Percentiles rank a stretch among this genome's conserved stretches.
Evolutionary conservation across 1,139 yeast species (phyloP).

Genomic region (Yarrowia galli): DNA sequence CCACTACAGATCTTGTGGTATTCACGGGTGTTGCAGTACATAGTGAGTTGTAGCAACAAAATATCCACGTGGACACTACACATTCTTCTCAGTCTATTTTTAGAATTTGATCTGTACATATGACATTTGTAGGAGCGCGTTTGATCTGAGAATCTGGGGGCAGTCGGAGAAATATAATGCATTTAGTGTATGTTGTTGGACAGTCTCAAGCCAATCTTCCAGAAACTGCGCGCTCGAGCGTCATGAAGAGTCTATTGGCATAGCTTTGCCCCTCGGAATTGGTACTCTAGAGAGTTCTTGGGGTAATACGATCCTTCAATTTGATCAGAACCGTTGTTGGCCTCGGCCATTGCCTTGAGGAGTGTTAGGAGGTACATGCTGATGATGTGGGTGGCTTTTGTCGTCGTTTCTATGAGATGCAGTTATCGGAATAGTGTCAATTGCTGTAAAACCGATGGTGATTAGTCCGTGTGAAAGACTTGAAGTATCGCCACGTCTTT

Average conservation of each 20-base stretch:
- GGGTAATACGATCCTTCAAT: neutral
- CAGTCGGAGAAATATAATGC: neutral
- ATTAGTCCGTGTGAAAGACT: neutral
- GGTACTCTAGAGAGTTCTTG: conserved; percentile 16
- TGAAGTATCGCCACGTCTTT: neutral
- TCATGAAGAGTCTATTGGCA: neutral
- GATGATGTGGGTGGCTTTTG: neutral
- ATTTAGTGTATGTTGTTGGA: neutral
- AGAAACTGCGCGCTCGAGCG: neutral
- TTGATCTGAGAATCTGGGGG: too few species aligned
- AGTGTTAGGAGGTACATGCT: conserved; percentile 16
- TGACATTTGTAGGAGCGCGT: too few species aligned
- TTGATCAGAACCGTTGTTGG: neutral
- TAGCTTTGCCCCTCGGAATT: neutral
- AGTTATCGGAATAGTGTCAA: neutral
- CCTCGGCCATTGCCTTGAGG: neutral
- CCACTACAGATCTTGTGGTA: too few species aligned
- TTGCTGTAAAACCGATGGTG: neutral
- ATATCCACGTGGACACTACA: too few species aligned
- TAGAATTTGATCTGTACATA: too few species aligned
- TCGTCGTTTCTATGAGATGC: neutral
- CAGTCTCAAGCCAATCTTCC: neutral
- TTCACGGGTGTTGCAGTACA: too few species aligned
- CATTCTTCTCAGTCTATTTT: too few species aligned
- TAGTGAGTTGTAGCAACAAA: too few species aligned